Evolutionary conservation across 108 stramenopile species (phyloP), one percentile per base, ranked within the genome.

Genomic region (Fistulifera solaris): DNA sequence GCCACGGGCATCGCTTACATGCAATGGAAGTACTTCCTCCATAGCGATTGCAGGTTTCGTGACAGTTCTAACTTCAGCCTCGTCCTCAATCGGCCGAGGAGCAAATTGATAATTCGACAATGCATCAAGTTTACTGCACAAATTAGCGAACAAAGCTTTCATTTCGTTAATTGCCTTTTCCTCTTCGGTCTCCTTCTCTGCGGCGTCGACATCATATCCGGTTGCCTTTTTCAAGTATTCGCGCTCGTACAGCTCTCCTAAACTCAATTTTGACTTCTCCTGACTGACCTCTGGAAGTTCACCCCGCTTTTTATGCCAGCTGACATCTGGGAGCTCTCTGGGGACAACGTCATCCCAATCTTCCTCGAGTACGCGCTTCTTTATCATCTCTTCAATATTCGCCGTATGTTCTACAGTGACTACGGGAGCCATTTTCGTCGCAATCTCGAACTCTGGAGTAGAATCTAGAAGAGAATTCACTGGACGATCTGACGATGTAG

Each of bases 81-180:
- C 95, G 11, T 93, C 86, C 2, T 83, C 77, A 54, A 91, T 71
- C 5, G 95, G 90, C 38, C 94, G 75, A 1, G 98, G 98, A 7
- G 89, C 88, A 66, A 95, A 99, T 76, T 99, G 93, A 77, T 96
- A 99, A 65, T 97, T 96, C 11, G 94, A 96, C 60, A 99, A 58
- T 3, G 95, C 90, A 70, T 99, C 98, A 27, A 99, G 76, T 58
- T 94, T 91, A 47, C 85, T 85, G 49, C 92, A 94, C 2, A 96
- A 65, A 59, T 82, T 81, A 11, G 80, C 73, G 58, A 96, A 96
- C 0, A 94, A 63, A 2, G 44, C 52, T 53, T 85, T 88, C 78
- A 95, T 85, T 58, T 95, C 94, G 27, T 76, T 64, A 58, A 89
- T 86, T 16, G 81, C 84, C 62, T 82, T 71, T n/a, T 78, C 80